Evolutionary conservation across 164 flowering plant species (phyloP).

Genomic region (Umbellularia californica): DNA sequence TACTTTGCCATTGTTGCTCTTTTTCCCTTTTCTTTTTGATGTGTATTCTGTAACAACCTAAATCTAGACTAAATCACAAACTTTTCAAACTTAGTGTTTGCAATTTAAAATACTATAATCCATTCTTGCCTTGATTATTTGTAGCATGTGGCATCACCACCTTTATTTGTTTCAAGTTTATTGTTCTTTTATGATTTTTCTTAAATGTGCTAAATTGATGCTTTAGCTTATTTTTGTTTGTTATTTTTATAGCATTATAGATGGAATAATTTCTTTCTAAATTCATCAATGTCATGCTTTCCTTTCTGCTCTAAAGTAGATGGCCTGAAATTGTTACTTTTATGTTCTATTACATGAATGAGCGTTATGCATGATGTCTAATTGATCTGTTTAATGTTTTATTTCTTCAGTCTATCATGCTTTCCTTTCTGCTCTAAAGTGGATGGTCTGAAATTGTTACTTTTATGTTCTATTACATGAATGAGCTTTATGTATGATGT

Average conservation of each 20-base stretch:
- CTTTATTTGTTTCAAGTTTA: background rate
- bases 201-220: background rate
- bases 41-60: too few relatives aligned
- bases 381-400: too few relatives aligned
- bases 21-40: too few relatives aligned
- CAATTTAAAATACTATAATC: background rate
- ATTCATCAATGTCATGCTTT: background rate
- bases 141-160: background rate
- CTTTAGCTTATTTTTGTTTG: background rate
- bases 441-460: background rate
- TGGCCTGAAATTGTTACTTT: background rate
- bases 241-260: background rate
- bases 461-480: background rate
- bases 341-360: background rate
- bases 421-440: background rate
- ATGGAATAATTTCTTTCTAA: background rate
- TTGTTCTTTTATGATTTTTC: background rate
- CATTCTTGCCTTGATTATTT: background rate
- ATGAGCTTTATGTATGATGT: background rate
- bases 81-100: background rate
- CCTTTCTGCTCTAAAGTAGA: background rate
- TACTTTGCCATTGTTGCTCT: too few relatives aligned
- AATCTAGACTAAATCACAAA: too few relatives aligned
- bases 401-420: background rate
- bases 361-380: background rate